phyloP scores from a whole-genome alignment of 192 early-diverging fungal species.

The Entomortierella chlamydospora region DNA sequence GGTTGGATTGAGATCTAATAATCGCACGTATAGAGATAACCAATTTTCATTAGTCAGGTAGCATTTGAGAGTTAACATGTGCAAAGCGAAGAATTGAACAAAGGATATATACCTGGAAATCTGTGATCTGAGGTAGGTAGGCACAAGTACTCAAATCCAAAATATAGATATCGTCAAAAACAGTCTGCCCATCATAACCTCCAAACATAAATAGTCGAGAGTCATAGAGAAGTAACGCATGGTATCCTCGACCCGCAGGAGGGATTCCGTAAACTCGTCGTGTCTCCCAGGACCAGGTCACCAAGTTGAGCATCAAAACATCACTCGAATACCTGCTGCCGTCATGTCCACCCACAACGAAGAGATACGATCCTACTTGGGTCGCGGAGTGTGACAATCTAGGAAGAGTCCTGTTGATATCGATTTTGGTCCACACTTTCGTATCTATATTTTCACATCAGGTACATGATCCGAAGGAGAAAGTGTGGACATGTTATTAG shows the following conservation, averaged over 20 bases:
- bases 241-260: constrained; percentile 82
- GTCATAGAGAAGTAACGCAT: constrained; percentile 81
- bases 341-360: constrained; percentile 90
- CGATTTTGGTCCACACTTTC: constrained; percentile 72
- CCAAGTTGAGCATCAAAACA: constrained; percentile 85
- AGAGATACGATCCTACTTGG: constrained; percentile 89
- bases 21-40: too few relatives aligned
- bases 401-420: constrained; percentile 71
- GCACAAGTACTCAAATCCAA: constrained; percentile 86
- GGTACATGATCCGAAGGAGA: too few relatives aligned
- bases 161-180: constrained; percentile 86
- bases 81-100: too few relatives aligned
- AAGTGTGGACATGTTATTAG: too few relatives aligned
- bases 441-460: too few relatives aligned
- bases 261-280: constrained; percentile 74
- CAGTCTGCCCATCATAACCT: constrained; percentile 84
- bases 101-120: constrained; percentile 75
- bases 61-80: too few relatives aligned
- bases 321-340: constrained; percentile 83
- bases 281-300: constrained; percentile 88
- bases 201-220: constrained; percentile 87
- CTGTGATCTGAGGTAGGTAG: constrained; percentile 89
- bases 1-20: too few relatives aligned
- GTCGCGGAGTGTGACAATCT: constrained; percentile 87
- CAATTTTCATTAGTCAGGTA: too few relatives aligned